Percentiles rank a stretch among this genome's conserved stretches.
phyloP scores from a whole-genome alignment of 2,329 filamentous ascomycete species.

The Teratosphaeria viscida region DNA sequence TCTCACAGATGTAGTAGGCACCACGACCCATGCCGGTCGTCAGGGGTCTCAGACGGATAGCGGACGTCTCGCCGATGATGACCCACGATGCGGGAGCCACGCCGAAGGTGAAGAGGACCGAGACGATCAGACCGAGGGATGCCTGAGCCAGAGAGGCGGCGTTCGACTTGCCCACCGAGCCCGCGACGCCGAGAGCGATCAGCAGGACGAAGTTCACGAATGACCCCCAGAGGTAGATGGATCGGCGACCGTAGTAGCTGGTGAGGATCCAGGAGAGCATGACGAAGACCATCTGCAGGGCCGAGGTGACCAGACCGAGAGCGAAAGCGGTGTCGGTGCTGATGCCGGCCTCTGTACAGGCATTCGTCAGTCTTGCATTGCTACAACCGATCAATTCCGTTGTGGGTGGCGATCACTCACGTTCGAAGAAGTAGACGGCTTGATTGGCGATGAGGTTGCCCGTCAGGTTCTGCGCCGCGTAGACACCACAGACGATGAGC shows the following conservation, averaged over 20 bases:
- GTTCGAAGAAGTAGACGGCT: slow-evolving; percentile 34
- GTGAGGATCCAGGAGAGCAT: slow-evolving; percentile 60
- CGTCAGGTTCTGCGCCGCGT: slow-evolving; percentile 47
- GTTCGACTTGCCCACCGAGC: slow-evolving; percentile 33
- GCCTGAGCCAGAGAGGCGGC: slow-evolving; percentile 46
- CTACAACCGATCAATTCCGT: background rate
- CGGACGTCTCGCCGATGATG: slow-evolving; percentile 57
- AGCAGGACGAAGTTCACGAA: slow-evolving; percentile 45
- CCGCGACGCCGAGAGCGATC: slow-evolving; percentile 50
- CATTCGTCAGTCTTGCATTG: slow-evolving; percentile 7
- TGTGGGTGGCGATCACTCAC: slow-evolving; percentile 26
- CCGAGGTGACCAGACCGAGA: slow-evolving; percentile 54
- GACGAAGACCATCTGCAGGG: slow-evolving; percentile 51
- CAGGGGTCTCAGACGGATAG: slow-evolving; percentile 54
- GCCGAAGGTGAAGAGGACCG: slow-evolving; percentile 52
- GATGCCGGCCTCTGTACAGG: slow-evolving; percentile 49
- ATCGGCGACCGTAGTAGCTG: slow-evolving; percentile 51
- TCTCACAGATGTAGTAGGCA: slow-evolving; percentile 53
- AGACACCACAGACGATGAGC: slow-evolving; percentile 46
- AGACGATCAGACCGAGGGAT: slow-evolving; percentile 53
- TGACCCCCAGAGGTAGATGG: slow-evolving; percentile 54
- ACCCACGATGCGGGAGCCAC: slow-evolving; percentile 56
- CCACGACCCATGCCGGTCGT: slow-evolving; percentile 56
- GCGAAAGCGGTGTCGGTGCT: slow-evolving; percentile 45
- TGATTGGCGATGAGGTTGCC: slow-evolving; percentile 52